Percentiles rank a stretch among this genome's conserved stretches.
Evolutionary conservation across 305 asterid species (phyloP).

Genomic region (Fraxinus nigra): DNA sequence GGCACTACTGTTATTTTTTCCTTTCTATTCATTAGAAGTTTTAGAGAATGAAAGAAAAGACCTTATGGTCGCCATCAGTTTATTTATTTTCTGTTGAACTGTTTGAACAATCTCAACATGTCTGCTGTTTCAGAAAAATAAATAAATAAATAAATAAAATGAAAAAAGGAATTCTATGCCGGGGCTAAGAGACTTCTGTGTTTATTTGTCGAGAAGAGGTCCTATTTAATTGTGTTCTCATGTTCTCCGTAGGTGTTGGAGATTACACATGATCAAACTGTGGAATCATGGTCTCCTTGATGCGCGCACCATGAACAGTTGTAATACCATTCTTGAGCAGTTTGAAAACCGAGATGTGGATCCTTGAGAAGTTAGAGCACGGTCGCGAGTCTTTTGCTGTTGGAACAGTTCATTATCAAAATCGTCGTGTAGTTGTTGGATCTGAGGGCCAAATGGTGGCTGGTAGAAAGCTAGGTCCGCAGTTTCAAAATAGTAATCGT

Average conservation of each 20-base stretch:
- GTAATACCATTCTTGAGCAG: conserved; percentile 60
- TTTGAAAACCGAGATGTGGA: conserved; percentile 40
- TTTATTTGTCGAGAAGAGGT: background rate
- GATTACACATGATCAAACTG: conserved; percentile 78
- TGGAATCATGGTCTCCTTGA: conserved; percentile 96
- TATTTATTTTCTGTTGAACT: background rate
- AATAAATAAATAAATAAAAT: too few relatives aligned
- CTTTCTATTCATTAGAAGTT: background rate
- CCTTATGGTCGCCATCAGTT: background rate
- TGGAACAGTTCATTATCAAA: background rate
- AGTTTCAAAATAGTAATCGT: background rate
- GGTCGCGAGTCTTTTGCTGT: background rate
- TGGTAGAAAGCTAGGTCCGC: background rate
- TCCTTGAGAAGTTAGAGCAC: conserved; percentile 25
- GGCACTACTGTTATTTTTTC: background rate
- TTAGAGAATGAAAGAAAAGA: background rate
- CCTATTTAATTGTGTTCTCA: background rate
- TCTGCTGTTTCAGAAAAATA: background rate
- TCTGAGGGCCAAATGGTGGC: background rate
- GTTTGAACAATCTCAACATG: background rate
- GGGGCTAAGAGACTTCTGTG: background rate
- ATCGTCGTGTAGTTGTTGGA: background rate
- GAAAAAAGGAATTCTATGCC: background rate
- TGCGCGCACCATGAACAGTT: conserved; percentile 70
- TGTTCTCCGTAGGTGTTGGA: conserved; percentile 77